Percentiles rank a stretch among this genome's conserved stretches.
Evolutionary conservation across 1,139 yeast genomes (phyloP).

Genomic region (Meyerozyma sp.): DNA sequence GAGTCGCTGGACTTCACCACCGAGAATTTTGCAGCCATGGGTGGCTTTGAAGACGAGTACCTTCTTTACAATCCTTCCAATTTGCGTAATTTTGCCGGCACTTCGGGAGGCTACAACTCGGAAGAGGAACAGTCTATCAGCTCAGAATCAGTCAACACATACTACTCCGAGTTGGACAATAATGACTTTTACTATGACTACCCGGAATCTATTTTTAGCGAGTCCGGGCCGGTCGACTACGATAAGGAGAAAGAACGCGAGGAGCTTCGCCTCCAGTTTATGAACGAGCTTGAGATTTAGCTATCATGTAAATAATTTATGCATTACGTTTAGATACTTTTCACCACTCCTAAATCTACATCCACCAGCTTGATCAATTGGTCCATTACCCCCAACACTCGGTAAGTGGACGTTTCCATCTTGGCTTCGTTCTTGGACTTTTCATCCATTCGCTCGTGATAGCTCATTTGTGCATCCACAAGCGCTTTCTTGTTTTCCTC

Average conservation of each 20-base stretch:
- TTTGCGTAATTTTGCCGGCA: constrained; percentile 3
- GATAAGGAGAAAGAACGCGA: constrained; percentile 32
- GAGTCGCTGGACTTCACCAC: background rate
- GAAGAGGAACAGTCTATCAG: constrained; percentile 8
- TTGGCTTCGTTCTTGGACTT: constrained; percentile 34
- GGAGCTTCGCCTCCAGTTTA: constrained; percentile 36
- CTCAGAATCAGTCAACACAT: constrained; percentile 13
- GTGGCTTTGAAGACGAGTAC: constrained; percentile 9
- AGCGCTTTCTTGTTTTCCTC: constrained; percentile 43
- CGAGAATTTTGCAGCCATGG: constrained; percentile 2
- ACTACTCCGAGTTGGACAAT: constrained; percentile 10
- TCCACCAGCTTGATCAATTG: constrained; percentile 32
- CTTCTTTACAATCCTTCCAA: constrained; percentile 8
- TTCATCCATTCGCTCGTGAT: constrained; percentile 30
- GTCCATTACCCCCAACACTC: constrained; percentile 43
- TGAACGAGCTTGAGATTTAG: constrained; percentile 22
- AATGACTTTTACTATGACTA: constrained; percentile 10
- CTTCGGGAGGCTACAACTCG: constrained; percentile 3
- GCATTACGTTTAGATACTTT: background rate
- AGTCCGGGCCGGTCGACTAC: constrained; percentile 23
- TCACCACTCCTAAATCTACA: constrained; percentile 23
- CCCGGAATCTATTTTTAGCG: constrained; percentile 12
- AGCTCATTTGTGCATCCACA: constrained; percentile 33
- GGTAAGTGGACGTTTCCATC: constrained; percentile 38
- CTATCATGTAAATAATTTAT: background rate